These are phyloP conservation scores for Cairneyella variabilis DNA, from an alignment of 495 filamentous ascomycete genomes.

Conservation along the genomic window DNA sequence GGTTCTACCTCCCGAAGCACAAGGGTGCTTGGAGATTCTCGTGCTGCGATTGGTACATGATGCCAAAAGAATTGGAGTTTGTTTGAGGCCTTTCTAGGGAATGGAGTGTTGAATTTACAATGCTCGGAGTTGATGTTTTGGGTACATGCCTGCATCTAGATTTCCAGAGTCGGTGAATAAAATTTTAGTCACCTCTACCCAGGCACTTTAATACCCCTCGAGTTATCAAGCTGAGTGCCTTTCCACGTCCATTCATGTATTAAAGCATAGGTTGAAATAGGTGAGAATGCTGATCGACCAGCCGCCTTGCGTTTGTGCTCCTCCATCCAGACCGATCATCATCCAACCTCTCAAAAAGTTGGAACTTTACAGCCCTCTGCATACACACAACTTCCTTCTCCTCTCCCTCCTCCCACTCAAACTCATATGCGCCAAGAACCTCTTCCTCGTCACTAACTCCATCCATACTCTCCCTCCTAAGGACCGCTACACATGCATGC, in stretches of 20 bases:
- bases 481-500: too few relatives aligned
- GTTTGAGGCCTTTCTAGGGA: constrained; percentile 1
- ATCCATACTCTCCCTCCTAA: too few relatives aligned
- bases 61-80: constrained; percentile 31
- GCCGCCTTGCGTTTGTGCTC: too few relatives aligned
- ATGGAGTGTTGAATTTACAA: too few relatives aligned
- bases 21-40: constrained; percentile 39
- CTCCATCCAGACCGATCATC: too few relatives aligned
- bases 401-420: too few relatives aligned
- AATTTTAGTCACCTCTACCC: background rate
- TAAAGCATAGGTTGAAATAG: background rate
- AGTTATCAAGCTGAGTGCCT: background rate
- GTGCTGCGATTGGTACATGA: constrained; percentile 33
- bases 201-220: background rate
- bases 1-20: constrained; percentile 22
- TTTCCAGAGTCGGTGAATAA: background rate
- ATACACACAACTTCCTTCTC: too few relatives aligned
- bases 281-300: too few relatives aligned
- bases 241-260: background rate
- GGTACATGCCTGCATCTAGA: background rate
- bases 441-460: too few relatives aligned
- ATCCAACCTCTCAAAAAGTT: too few relatives aligned
- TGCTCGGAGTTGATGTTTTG: background rate
- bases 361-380: too few relatives aligned
- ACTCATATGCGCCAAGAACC: too few relatives aligned